Base-by-base conservation (phyloP, 2,329 filamentous ascomycete species). In the Cryoendolithus antarcticus region DNA sequence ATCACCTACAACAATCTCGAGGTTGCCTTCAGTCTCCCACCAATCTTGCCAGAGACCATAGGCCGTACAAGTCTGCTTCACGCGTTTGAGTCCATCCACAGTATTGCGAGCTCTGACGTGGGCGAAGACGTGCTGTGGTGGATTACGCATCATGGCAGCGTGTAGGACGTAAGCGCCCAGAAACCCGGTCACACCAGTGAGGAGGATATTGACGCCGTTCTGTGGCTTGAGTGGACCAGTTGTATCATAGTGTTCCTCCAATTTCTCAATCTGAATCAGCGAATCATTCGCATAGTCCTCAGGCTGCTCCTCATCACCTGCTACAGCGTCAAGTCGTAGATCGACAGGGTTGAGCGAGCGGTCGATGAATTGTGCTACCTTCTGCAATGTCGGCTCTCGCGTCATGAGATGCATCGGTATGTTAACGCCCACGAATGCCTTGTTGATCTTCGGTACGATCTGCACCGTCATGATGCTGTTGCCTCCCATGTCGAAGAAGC, bases 111-210 rank as follows among this genome's bases (percentile, higher is more conserved):
- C 77, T 37, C 86, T 80, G 3, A 93, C 80, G 41, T 88, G 78
- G 1, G 80, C 77, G 41, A 93, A 76, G 7, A 93, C 69, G 48
- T 73, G 78, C 10, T 63, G 63, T 7, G 66, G 64, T 5, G 52
- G 44, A 4, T 48, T 50, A 15, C 80, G 69, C 30, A 72, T 72
- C 1, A 95, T 69, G 1, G 94, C 62, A 40, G 93, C 84, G 40
- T 73, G 73, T 27, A 93, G 65, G 8, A 95, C 67, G 54, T 86
- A 93, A 0, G 83, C 74, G 21, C 88, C 88, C 12, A 95, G 62
- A 67, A 95, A 95, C 2, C 88, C 88, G 4, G 88, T 95, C 3
- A 84, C 86, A 32, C 89, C 86, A 2, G 88, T 95, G 4, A 95
- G 64, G 59, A 95, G 82, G 8, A 91, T 70, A 0, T 47, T 64